Evolutionary conservation across 2,329 filamentous ascomycete species (phyloP).

Genomic region (Aspergillus bombycis): DNA sequence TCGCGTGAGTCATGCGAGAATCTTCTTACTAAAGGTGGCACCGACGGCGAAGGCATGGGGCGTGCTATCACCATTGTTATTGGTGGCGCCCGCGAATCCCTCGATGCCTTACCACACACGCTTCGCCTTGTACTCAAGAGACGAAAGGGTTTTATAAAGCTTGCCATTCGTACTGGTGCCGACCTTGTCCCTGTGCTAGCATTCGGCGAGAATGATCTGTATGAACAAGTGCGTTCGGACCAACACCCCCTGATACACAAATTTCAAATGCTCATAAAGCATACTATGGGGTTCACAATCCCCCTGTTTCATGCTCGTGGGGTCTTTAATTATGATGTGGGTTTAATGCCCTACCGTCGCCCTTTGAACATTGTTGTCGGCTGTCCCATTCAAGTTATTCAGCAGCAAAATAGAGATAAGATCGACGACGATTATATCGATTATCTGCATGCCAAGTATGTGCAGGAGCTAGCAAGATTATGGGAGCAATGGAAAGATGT

Average conservation of each 20-base stretch:
- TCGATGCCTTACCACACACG: constrained; percentile 80
- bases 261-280: constrained; percentile 81
- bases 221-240: constrained; percentile 81
- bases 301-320: constrained; percentile 88
- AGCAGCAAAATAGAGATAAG: constrained; percentile 57
- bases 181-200: constrained; percentile 89
- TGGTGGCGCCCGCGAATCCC: constrained; percentile 87
- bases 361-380: constrained; percentile 90
- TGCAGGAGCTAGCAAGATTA: constrained; percentile 58
- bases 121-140: constrained; percentile 78
- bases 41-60: constrained; percentile 80
- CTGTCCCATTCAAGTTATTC: constrained; percentile 72
- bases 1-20: constrained; percentile 92
- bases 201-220: constrained; percentile 95
- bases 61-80: constrained; percentile 96
- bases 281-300: constrained; percentile 86
- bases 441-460: constrained; percentile 76
- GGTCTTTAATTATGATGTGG: constrained; percentile 97
- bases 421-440: constrained; percentile 78
- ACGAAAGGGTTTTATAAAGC: constrained; percentile 90
- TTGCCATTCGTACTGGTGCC: constrained; percentile 88
- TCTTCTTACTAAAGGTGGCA: constrained; percentile 76
- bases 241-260: constrained; percentile 78
- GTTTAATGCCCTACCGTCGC: constrained; percentile 88
- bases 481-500: constrained; percentile 53